Percentiles rank a stretch among this genome's conserved stretches.
Evolutionary conservation across 1,284 basidiomycete genomes (phyloP).

Genomic region (Heterobasidion parviporum): DNA sequence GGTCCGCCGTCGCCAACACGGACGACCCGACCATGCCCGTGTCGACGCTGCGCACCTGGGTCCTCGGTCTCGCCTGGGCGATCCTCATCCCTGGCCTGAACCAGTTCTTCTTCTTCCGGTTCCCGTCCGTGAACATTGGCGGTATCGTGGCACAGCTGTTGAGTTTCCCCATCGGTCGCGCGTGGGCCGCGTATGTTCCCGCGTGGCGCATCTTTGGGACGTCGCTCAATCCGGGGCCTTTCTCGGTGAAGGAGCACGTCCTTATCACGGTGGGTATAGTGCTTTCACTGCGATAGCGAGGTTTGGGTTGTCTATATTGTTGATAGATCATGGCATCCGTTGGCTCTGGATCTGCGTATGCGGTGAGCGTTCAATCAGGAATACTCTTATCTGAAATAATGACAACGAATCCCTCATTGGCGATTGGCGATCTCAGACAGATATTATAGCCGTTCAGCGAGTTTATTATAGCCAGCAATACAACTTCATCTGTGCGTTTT

Average conservation of each 20-base stretch:
- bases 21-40: slow-evolving; percentile 57
- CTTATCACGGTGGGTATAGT: slow-evolving; percentile 43
- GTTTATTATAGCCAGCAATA: slow-evolving; percentile 61
- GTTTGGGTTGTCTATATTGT: slow-evolving; percentile 2
- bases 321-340: slow-evolving; percentile 29
- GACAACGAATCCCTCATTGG: slow-evolving; percentile 43
- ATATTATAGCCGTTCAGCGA: slow-evolving; percentile 70
- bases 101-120: slow-evolving; percentile 19
- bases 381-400: slow-evolving; percentile 57
- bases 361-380: slow-evolving; percentile 13
- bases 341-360: slow-evolving; percentile 13
- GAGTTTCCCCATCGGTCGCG: slow-evolving; percentile 54
- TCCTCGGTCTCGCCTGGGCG: slow-evolving; percentile 41
- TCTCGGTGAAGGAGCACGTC: slow-evolving; percentile 43
- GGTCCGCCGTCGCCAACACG: slow-evolving; percentile 56
- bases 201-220: slow-evolving; percentile 49
- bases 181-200: slow-evolving; percentile 51
- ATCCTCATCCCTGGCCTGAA: slow-evolving; percentile 35
- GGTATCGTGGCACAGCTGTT: slow-evolving; percentile 52
- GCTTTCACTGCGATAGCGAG: slow-evolving; percentile 21
- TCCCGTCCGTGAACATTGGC: slow-evolving; percentile 9
- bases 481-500: slow-evolving; percentile 23
- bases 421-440: slow-evolving; percentile 34
- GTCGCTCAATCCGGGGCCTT: slow-evolving; percentile 51
- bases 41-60: slow-evolving; percentile 50